phyloP scores from a whole-genome alignment of 148 eudicot species.

The Vaccinium vitisidaea region DNA sequence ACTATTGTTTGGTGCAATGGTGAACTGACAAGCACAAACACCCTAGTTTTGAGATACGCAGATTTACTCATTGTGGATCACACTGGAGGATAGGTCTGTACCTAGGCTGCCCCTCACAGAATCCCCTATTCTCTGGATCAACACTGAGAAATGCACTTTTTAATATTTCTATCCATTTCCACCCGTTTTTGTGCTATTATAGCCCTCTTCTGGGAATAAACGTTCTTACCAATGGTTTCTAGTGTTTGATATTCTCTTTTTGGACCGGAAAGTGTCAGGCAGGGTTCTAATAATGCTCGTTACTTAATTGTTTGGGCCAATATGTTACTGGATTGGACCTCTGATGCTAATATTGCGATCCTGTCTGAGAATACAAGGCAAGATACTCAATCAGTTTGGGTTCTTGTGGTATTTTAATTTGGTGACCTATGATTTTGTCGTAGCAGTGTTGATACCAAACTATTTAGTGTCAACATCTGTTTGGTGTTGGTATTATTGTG shows the following conservation, averaged over 20 bases:
- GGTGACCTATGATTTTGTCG: background rate
- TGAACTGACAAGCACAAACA: background rate
- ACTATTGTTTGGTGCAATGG: slow-evolving; percentile 1
- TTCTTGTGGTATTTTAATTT: slow-evolving; percentile 6
- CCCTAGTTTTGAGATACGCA: background rate
- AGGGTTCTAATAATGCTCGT: background rate
- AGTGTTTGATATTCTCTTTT: background rate
- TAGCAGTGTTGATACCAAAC: background rate
- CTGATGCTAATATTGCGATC: background rate
- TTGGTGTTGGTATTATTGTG: background rate
- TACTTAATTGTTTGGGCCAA: background rate
- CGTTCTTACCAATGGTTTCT: background rate
- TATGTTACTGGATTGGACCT: background rate
- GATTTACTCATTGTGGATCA: background rate
- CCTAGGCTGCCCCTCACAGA: background rate
- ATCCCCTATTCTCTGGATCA: background rate
- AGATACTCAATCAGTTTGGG: background rate
- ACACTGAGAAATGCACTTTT: background rate
- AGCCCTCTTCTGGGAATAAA: background rate
- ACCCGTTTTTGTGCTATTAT: background rate
- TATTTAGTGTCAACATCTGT: background rate
- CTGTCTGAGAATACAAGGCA: background rate
- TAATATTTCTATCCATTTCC: background rate
- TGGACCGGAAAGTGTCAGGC: background rate
- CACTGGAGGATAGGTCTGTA: background rate